Evolutionary conservation across 768 basidiomycete genomes (phyloP), one percentile per base, ranked within the genome.

Genomic region (Scleroderma bovista): DNA sequence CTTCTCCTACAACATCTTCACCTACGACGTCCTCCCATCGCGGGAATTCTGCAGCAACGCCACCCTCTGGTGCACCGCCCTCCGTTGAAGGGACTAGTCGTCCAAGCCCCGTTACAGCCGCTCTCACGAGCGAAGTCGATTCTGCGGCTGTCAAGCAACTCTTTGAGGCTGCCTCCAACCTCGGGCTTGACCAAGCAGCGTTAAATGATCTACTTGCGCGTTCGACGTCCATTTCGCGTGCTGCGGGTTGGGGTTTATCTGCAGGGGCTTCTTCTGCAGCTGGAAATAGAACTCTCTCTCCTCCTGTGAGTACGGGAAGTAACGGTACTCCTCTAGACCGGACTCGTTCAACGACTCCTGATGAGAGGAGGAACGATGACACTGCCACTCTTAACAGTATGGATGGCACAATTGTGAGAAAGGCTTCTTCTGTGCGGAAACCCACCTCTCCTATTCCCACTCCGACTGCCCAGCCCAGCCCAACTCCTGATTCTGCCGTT

Each of bases 121-220:
- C 57, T 36, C 56, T 58, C 24, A 47, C 54, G 34, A 51, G 60
- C 44, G 55, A 71, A 36, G 59, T 63, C 15, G 75, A 81, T 54
- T 71, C 76, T 20, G 70, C 71, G 44, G 84, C 85, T 15, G 69
- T 91, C 48, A 78, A 75, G 62, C 86, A 88, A 61, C 66, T 93
- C 22, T 88, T 87, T 56, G 80, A 82, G 60, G 89, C 88, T 20
- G 89, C 86, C 2, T 75, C 73, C 12, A 81, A 81, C 57, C 77
- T 91, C 33, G 88, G 88, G 26, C 75, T 92, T 32, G 86, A 90
- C 67, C 83, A 83, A 58, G 73, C 67, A 15, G 87, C 80, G 24
- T 63, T 93, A 53, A 85, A 79, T 44, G 88, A 83, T 49, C 67
- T 92, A 29, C 69, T 92, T 39, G 74, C 77, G 49, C 85, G 89